phyloP scores from a whole-genome alignment of 2,329 filamentous ascomycete genomes.

The Phyllosticta ampelicida region DNA sequence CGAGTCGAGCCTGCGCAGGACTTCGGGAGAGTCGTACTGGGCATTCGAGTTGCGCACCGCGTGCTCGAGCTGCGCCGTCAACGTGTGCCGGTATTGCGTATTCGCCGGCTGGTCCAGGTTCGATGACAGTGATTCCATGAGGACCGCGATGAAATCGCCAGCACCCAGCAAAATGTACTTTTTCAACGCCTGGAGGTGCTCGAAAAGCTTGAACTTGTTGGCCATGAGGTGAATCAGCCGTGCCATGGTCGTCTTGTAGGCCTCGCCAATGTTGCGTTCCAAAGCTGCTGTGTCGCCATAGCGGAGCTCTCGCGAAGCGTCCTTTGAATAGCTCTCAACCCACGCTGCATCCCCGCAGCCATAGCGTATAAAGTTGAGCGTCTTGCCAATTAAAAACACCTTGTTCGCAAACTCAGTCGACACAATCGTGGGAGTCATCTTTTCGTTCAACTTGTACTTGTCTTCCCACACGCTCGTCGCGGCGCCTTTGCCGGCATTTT shows the following conservation, averaged over 20 bases:
- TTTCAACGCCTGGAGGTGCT: slow-evolving; percentile 84
- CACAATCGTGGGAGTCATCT: slow-evolving; percentile 88
- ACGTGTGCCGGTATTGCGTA: slow-evolving; percentile 88
- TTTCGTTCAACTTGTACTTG: slow-evolving; percentile 77
- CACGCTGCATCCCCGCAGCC: slow-evolving; percentile 87
- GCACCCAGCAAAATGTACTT: slow-evolving; percentile 90
- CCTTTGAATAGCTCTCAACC: slow-evolving; percentile 93
- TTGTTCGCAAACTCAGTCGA: slow-evolving; percentile 90
- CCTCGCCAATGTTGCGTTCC: slow-evolving; percentile 88
- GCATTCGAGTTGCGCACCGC: slow-evolving; percentile 95
- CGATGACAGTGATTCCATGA: slow-evolving; percentile 91
- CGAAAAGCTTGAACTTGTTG: slow-evolving; percentile 87
- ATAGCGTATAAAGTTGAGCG: slow-evolving; percentile 94
- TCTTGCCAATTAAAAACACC: slow-evolving; percentile 95
- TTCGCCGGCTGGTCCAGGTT: slow-evolving; percentile 94
- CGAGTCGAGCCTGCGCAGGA: slow-evolving; percentile 85
- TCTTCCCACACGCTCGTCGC: slow-evolving; percentile 95
- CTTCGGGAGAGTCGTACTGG: slow-evolving; percentile 86
- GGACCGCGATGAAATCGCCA: slow-evolving; percentile 89
- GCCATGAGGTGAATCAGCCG: slow-evolving; percentile 89
- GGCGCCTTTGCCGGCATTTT: slow-evolving; percentile 37
- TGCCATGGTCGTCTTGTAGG: slow-evolving; percentile 97
- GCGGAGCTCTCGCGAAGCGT: slow-evolving; percentile 77
- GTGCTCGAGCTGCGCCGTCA: slow-evolving; percentile 96
- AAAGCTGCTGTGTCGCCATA: slow-evolving; percentile 91